Conservation (phyloP, 805 yeast species). For the Ogataea thermomethanolica region DNA sequence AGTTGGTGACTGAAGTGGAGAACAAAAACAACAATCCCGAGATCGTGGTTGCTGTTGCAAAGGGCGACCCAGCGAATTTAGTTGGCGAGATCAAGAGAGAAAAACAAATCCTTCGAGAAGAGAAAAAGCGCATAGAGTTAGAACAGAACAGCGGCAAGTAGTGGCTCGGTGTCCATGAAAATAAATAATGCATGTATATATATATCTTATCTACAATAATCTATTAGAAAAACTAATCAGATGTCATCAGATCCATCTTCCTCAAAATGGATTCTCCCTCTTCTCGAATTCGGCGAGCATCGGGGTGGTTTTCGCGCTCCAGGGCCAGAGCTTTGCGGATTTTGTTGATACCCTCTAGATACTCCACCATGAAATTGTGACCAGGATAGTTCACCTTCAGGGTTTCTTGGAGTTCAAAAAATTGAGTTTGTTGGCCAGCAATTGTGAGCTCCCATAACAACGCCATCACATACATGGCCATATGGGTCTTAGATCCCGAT, state of each 20-base stretch:
- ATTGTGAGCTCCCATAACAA: conserved; percentile 42
- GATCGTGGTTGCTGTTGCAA: conserved; percentile 7
- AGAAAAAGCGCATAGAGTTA: neutral
- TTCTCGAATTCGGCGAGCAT: conserved; percentile 4
- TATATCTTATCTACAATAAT: neutral
- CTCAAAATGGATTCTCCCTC: conserved; percentile 10
- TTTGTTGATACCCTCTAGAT: conserved; percentile 29
- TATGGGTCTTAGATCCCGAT: conserved; percentile 36
- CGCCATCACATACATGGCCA: conserved; percentile 39
- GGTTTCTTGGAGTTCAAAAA: conserved; percentile 36
- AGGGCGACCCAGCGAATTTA: conserved; percentile 7
- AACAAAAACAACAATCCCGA: conserved; percentile 3
- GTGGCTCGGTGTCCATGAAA: no score
- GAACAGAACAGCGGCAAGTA: neutral
- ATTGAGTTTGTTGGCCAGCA: conserved; percentile 34
- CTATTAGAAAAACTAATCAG: no score
- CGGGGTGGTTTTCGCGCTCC: conserved; percentile 1
- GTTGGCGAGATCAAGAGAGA: conserved; percentile 7
- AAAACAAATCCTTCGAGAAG: conserved; percentile 1
- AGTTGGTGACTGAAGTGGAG: conserved; percentile 1
- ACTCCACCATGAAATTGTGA: conserved; percentile 41
- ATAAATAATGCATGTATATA: conserved; percentile 3
- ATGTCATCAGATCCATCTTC: conserved; percentile 1
- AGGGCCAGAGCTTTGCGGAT: conserved; percentile 16
- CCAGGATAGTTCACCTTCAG: conserved; percentile 42